Percentiles rank a stretch among this genome's conserved stretches.
Conservation (phyloP, 1,139 yeast species). For the Taiozyma sp. region DNA sequence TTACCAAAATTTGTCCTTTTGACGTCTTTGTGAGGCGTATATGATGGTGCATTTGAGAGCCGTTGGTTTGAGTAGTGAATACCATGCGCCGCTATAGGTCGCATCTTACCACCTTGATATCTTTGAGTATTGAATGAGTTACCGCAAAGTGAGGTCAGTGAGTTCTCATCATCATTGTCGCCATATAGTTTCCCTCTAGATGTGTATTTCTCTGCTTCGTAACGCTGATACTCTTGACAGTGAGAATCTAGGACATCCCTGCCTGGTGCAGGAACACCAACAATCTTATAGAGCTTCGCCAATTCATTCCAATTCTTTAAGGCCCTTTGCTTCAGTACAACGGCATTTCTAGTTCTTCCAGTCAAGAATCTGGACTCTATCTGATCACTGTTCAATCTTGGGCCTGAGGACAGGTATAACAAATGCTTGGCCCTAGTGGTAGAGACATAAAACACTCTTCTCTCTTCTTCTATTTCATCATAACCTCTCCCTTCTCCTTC, state of each 20-base stretch:
- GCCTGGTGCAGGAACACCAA: background rate
- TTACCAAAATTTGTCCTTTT: background rate
- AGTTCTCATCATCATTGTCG: background rate
- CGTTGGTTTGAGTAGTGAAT: background rate
- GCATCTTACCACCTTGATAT: background rate
- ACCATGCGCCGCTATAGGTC: background rate
- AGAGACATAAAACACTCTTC: slow-evolving; percentile 84
- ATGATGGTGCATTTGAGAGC: background rate
- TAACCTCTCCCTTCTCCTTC: slow-evolving; percentile 22
- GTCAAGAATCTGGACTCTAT: slow-evolving; percentile 6
- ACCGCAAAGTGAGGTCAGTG: background rate
- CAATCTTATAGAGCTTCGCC: slow-evolving; percentile 1
- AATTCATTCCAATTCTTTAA: background rate
- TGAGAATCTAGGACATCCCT: background rate
- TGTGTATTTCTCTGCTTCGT: background rate
- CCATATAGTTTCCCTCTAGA: background rate
- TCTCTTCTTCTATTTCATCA: slow-evolving; percentile 54
- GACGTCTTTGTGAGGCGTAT: background rate
- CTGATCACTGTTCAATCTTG: background rate
- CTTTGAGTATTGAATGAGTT: background rate
- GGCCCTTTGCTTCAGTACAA: background rate
- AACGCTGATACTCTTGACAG: background rate
- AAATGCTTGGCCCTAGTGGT: slow-evolving; percentile 69
- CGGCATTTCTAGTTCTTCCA: background rate
- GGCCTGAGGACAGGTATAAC: slow-evolving; percentile 29